These are phyloP conservation scores for Tetraselmis chui DNA, from an alignment of 139 green algal species.

Conservation along the genomic window DNA sequence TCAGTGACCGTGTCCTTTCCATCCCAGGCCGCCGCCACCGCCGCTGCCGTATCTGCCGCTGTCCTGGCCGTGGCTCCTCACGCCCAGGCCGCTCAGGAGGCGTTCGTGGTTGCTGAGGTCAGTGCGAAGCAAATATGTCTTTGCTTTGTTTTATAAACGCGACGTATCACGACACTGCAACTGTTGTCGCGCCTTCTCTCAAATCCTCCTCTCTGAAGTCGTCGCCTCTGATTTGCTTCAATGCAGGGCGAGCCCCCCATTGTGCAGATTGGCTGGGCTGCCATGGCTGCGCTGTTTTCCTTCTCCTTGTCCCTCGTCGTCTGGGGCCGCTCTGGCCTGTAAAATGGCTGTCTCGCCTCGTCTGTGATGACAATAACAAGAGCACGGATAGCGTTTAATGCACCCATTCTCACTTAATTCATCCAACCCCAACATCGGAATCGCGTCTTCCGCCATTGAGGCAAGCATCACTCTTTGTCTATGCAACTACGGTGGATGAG, in stretches of 20 bases:
- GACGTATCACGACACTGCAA: no score
- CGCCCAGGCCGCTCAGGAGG: constrained; percentile 75
- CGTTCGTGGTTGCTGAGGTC: constrained; percentile 68
- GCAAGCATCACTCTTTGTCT: no score
- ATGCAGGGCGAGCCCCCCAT: constrained; percentile 72
- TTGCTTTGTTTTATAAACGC: no score
- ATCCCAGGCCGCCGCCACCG: constrained; percentile 29
- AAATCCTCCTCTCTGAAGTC: neutral
- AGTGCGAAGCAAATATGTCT: neutral
- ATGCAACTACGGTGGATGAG: no score
- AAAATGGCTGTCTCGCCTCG: constrained; percentile 13
- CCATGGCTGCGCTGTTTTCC: constrained; percentile 76
- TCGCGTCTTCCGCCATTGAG: no score
- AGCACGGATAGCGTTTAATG: neutral
- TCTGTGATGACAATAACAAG: neutral
- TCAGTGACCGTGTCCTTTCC: neutral
- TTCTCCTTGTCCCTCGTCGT: constrained; percentile 86
- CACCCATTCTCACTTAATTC: neutral
- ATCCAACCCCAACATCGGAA: neutral
- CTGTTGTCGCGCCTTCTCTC: neutral
- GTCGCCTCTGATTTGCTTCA: neutral
- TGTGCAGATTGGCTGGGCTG: constrained; percentile 79
- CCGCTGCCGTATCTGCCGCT: constrained; percentile 41
- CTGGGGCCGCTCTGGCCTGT: constrained; percentile 82
- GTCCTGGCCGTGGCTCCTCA: constrained; percentile 54